Evolutionary conservation across 495 filamentous ascomycete species (phyloP).

Genomic region (Trichoderma gamsii): DNA sequence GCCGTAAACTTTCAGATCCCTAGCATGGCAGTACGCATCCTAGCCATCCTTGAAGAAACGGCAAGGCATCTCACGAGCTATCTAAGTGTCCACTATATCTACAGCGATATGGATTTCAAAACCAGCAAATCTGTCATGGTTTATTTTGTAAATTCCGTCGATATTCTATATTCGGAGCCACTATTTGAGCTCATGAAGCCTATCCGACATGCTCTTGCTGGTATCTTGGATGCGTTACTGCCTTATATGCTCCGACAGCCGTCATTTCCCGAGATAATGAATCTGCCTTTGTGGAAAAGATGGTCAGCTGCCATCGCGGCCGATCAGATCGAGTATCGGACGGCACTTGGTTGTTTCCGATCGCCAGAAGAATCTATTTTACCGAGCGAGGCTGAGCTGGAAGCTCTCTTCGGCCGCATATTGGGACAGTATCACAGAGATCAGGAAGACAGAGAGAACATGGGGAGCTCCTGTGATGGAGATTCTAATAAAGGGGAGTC

Average conservation of each 20-base stretch:
- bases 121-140: not conserved
- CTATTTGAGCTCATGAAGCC: constrained; percentile 5
- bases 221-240: not conserved
- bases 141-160: not conserved
- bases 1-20: constrained; percentile 7
- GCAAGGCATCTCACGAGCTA: not conserved
- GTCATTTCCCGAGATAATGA: not conserved
- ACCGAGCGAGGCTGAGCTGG: not conserved
- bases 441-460: not conserved
- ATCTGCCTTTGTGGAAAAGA: not conserved
- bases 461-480: not conserved
- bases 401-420: not conserved
- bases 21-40: constrained; percentile 4
- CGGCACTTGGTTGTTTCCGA: not conserved
- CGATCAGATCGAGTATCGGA: constrained; percentile 9
- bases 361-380: not conserved
- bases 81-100: not conserved
- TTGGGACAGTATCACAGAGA: not conserved
- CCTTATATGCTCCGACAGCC: not conserved
- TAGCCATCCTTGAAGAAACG: not conserved
- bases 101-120: constrained; percentile 10
- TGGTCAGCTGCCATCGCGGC: not conserved
- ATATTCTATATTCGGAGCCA: constrained; percentile 4
- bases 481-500: not conserved
- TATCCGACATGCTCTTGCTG: not conserved